Base-by-base conservation (phyloP, 306 rosid species). In the Lathyrus sativus region DNA sequence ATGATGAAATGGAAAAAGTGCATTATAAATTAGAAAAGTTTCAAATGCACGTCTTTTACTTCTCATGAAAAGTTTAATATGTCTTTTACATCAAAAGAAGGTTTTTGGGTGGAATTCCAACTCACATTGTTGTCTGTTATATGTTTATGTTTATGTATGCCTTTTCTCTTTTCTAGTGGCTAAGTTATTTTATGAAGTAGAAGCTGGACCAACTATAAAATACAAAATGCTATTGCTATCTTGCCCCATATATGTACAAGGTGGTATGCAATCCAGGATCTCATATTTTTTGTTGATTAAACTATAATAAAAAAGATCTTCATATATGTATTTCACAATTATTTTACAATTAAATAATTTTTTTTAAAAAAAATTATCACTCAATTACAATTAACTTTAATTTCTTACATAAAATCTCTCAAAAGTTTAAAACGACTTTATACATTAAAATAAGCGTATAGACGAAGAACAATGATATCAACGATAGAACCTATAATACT, bases 91-190 rank as follows among this genome's bases (percentile, higher is more conserved):
- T 67, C 24, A 78, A 82, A 82, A 74, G 61, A 48, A 54, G 54
- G 77, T 26, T 48, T 65, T 67, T 72, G 28, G 68, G 89, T 89
- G 96, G 84, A 82, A 83, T 67, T 86, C 88, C 96, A 85, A 77
- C 76, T 81, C 87, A 6, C 72, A 70, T 13, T 63, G 63, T 38
- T 75, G 81, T 82, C 84, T 83, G 13, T 80, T 57, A 37, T 55
- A 19, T 65, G 49, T 43, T 28, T 48, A 44, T 71, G 22, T 6
- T 28, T 48, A 44, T 71, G 22, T 6, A 22, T 48, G 53, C 33
- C 37, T 43, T 69, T 17, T 61, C 19, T 71, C 44, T 24, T 64
- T 69, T 29, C n/a, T 11, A 57, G 15, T 57, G 46, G 56, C 45
- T 24, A 39, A 3, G 55, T 67, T 75, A 39, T 75, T 74, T 58